phyloP scores from a whole-genome alignment of 805 yeast species.

The Isabelozyma pseudorhagii region DNA sequence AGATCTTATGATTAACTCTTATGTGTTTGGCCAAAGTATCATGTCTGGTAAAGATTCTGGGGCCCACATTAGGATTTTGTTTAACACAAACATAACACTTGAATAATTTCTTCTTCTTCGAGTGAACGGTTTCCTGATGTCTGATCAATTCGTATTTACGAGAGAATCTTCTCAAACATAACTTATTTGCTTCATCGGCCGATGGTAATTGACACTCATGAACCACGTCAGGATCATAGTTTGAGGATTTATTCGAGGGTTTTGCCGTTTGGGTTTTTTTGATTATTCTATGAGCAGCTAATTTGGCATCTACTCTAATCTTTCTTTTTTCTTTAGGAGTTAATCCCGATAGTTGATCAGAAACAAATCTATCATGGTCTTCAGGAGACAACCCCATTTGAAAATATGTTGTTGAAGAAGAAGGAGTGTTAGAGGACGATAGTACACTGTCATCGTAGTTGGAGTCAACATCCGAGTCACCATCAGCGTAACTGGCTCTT shows the following conservation, averaged over 20 bases:
- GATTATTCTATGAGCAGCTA: constrained; percentile 26
- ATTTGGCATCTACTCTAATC: constrained; percentile 19
- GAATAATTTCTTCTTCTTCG: constrained; percentile 78
- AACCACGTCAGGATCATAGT: constrained; percentile 45
- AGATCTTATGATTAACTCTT: constrained; percentile 43
- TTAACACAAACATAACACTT: constrained; percentile 85
- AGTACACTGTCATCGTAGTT: not conserved
- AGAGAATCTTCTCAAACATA: constrained; percentile 42
- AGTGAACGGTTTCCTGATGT: constrained; percentile 96
- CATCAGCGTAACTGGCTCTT: constrained; percentile 1
- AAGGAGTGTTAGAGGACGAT: constrained; percentile 6
- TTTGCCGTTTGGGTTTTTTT: constrained; percentile 20
- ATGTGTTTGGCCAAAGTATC: constrained; percentile 95
- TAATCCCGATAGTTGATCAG: constrained; percentile 11
- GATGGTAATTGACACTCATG: constrained; percentile 46
- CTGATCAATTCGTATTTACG: constrained; percentile 87
- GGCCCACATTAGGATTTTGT: constrained; percentile 50
- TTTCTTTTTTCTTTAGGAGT: constrained; percentile 15
- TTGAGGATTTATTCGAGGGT: constrained; percentile 31
- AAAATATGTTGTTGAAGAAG: constrained; percentile 4
- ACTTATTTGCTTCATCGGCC: constrained; percentile 38
- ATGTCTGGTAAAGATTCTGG: constrained; percentile 85
- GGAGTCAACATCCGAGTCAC: not conserved
- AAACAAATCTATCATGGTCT: constrained; percentile 22
- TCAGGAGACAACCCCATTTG: constrained; percentile 12